Conservation (phyloP, 2,329 filamentous ascomycete genomes). For the Sporothrix brasiliensis region DNA sequence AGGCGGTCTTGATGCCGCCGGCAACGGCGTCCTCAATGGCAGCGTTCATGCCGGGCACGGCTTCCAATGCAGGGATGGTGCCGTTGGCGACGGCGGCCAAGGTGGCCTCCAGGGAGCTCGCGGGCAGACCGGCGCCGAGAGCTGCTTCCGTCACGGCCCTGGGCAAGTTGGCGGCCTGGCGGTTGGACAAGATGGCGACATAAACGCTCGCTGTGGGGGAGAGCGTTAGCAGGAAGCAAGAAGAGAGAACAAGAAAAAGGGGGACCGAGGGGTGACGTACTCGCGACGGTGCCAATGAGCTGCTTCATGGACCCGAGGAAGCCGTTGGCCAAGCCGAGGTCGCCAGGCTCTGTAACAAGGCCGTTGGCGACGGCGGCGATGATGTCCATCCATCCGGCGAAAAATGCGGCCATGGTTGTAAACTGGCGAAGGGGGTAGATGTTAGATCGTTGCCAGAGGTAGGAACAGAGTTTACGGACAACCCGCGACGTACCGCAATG, state of each 20-base stretch:
- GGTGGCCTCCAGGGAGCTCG: slow-evolving; percentile 13
- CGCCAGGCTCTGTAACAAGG: slow-evolving; percentile 30
- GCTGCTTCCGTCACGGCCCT: slow-evolving; percentile 13
- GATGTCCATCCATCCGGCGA: slow-evolving; percentile 31
- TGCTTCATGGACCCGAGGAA: slow-evolving; percentile 32
- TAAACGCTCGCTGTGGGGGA: slow-evolving; percentile 19
- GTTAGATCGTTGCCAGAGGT: no score
- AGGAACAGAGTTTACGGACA: no score
- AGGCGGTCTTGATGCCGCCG: slow-evolving; percentile 26
- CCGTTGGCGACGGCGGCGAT: slow-evolving; percentile 30
- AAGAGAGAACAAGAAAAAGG: no score
- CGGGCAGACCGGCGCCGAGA: slow-evolving; percentile 23
- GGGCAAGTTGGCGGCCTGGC: slow-evolving; percentile 22
- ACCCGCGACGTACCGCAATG: neutral
- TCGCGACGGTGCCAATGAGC: slow-evolving; percentile 26
- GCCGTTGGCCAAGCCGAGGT: slow-evolving; percentile 32
- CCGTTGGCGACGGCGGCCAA: slow-evolving; percentile 27
- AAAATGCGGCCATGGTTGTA: slow-evolving; percentile 29
- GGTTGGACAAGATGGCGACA: slow-evolving; percentile 27
- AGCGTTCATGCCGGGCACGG: slow-evolving; percentile 30
- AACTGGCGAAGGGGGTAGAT: neutral
- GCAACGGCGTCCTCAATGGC: slow-evolving; percentile 27
- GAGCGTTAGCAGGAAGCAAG: no score
- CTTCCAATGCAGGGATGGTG: slow-evolving; percentile 12
- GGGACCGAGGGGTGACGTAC: no score